Evolutionary conservation across 129 eudicot species (phyloP), one percentile per base, ranked within the genome.

Genomic region (Dittrichia graveolens): DNA sequence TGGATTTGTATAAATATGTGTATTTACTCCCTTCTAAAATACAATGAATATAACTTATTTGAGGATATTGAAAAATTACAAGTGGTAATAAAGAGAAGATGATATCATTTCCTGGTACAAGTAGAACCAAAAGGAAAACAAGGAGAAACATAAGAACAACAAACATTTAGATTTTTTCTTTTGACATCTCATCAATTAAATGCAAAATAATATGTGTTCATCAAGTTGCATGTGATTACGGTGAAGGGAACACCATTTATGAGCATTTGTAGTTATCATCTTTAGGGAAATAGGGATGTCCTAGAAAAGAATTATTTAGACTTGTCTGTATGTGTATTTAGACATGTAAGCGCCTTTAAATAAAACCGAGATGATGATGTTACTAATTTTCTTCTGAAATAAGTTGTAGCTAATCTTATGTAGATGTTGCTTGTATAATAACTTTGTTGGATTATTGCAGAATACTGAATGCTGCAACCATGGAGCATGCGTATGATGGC

Each of bases 401-500:
- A 63, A 35, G 69, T 35, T 48, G 54, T 15, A 24, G 12, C 53
- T 49, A 54, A 37, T 78, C 38, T 63, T 24, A 14, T 61, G 19
- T 78, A 18, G 43, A 24, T 78, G 37, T 54, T 35, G 24, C 39
- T 78, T 38, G 11, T 49, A 31, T 34, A n/a, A 34, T 48, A 56
- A 60, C 24, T 60, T 18, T 54, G 45, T 6, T 47, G 63, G 69
- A 58, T 67, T 58, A 40, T 83, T 83, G 73, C 85, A 95, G 97
- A 77, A 86, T 88, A 77, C 79, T 88, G 71, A 85, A 82, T 78
- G 88, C 82, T 34, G 96, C 92, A n/a, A 95, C 81, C 74, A 79
- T 63, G 88, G 91, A 81, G 71, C 96, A 86, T 84, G 71, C 89
- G 52, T 95, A 88, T 81, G 99, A 88, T 74, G 94, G 86, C 80